These are phyloP conservation scores for Annona squamosa DNA, from an alignment of 164 flowering plant genomes.

Conservation along the genomic window DNA sequence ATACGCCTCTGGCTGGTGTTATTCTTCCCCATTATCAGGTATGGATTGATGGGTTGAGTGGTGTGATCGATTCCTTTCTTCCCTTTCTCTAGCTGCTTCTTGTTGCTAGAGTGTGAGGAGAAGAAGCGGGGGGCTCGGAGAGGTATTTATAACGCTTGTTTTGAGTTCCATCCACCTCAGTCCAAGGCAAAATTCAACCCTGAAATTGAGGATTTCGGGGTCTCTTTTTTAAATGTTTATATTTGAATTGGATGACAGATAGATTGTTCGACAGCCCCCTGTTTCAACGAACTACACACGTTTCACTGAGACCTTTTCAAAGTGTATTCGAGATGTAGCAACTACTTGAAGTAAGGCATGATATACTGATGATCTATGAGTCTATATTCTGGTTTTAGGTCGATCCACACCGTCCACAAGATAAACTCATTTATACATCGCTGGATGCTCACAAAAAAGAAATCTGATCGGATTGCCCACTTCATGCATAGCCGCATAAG, in stretches of 20 bases:
- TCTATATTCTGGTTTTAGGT: too few relatives aligned
- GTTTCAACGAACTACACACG: not conserved
- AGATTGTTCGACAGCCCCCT: not conserved
- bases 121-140: not conserved
- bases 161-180: not conserved
- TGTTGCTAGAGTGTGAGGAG: conserved; percentile 5
- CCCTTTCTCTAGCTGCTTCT: not conserved
- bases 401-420: too few relatives aligned
- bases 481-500: too few relatives aligned
- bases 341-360: not conserved
- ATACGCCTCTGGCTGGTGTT: conserved; percentile 7
- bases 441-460: too few relatives aligned
- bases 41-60: not conserved
- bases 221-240: too few relatives aligned
- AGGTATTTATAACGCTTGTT: conserved; percentile 6
- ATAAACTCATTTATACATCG: too few relatives aligned
- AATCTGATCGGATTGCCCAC: too few relatives aligned
- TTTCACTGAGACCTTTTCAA: not conserved
- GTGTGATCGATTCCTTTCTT: not conserved
- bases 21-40: conserved; percentile 36
- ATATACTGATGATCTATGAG: not conserved
- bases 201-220: not conserved
- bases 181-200: conserved; percentile 3
- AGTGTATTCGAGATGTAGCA: not conserved
- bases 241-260: not conserved